These are phyloP conservation scores for Podospora pseudocomata DNA, from an alignment of 495 filamentous ascomycete species.

Conservation along the genomic window DNA sequence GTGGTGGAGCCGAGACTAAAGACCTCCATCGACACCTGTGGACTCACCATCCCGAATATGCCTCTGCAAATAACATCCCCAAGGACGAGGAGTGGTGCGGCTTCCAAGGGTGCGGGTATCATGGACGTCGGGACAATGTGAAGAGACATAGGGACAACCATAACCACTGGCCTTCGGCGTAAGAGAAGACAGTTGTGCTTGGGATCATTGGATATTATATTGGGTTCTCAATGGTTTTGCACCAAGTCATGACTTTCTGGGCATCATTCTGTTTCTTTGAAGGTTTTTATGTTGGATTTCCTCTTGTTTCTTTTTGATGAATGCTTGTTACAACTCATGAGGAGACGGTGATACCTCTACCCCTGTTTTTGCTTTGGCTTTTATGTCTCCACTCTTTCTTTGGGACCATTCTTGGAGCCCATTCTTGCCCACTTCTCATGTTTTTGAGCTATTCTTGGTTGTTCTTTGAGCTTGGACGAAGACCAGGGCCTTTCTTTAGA, in stretches of 20 bases:
- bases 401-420: background rate
- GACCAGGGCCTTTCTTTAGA: background rate
- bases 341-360: background rate
- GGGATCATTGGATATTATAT: background rate
- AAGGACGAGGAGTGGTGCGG: slow-evolving; percentile 12
- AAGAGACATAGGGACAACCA: slow-evolving; percentile 13
- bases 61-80: background rate
- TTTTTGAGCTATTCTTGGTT: background rate
- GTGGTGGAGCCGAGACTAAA: slow-evolving; percentile 11
- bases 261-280: background rate
- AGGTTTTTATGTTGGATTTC: background rate
- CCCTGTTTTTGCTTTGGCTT: background rate
- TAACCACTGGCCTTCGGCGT: background rate
- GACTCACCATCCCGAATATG: slow-evolving; percentile 11
- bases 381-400: background rate
- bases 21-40: slow-evolving; percentile 27
- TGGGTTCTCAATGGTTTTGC: background rate
- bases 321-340: background rate
- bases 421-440: background rate
- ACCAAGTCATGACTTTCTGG: too few species aligned
- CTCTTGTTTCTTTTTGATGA: background rate
- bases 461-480: background rate
- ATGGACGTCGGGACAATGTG: slow-evolving; percentile 20
- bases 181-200: background rate
- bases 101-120: slow-evolving; percentile 11